These are phyloP conservation scores for Mariannaea elegans DNA, from an alignment of 2,329 filamentous ascomycete genomes.

Conservation along the genomic window DNA sequence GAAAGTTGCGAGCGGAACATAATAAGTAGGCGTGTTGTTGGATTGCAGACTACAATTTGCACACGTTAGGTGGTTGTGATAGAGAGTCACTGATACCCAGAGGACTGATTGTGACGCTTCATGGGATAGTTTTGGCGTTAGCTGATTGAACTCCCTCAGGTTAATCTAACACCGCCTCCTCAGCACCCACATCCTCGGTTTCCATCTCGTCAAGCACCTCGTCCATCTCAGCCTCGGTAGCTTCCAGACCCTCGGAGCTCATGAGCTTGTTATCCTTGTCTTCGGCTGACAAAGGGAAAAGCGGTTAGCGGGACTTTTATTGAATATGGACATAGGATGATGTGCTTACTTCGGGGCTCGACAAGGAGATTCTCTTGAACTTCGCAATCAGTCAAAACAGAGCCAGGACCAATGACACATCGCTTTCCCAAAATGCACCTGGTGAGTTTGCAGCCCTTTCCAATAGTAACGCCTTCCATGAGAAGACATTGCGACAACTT, in stretches of 20 bases:
- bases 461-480: conserved; percentile 91
- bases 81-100: background rate
- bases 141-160: conserved; percentile 2
- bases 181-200: conserved; percentile 43
- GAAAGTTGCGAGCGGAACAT: no score
- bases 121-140: conserved; percentile 1
- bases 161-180: conserved; percentile 39
- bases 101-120: background rate
- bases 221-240: conserved; percentile 69
- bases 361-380: conserved; percentile 90
- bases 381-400: conserved; percentile 86
- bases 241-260: conserved; percentile 72
- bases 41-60: background rate
- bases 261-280: conserved; percentile 74
- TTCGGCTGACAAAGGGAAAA: conserved; percentile 58
- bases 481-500: conserved; percentile 87
- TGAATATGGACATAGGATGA: background rate
- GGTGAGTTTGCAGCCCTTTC: conserved; percentile 83
- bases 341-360: conserved; percentile 75
- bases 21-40: no score
- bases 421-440: conserved; percentile 87
- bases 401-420: conserved; percentile 83
- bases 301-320: conserved; percentile 20
- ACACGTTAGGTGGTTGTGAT: background rate
- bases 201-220: conserved; percentile 58